phyloP scores from a whole-genome alignment of 495 filamentous ascomycete genomes.

The Neohortaea acidophila region DNA sequence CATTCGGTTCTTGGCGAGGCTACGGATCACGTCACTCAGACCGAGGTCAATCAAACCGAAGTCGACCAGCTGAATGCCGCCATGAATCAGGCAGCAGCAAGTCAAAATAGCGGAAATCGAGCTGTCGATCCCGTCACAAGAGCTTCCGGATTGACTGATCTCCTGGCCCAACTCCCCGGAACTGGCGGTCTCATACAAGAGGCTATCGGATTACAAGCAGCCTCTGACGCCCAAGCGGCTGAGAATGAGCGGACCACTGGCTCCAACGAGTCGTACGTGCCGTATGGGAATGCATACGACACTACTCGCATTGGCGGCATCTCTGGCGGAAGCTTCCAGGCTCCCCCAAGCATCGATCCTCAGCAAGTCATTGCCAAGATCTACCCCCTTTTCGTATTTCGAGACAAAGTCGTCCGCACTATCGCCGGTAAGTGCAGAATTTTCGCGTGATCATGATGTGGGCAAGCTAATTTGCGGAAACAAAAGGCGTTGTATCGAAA shows the following conservation, averaged over 20 bases:
- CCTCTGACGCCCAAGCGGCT: constrained; percentile 56
- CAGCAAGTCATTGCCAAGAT: constrained; percentile 67
- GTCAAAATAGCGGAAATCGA: constrained; percentile 4
- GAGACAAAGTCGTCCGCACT: constrained; percentile 76
- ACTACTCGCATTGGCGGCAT: constrained; percentile 15
- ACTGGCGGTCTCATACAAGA: constrained; percentile 62
- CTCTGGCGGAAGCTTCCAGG: constrained; percentile 25
- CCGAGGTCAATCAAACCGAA: constrained; percentile 76
- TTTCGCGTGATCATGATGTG: too few species aligned
- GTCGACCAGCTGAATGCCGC: constrained; percentile 75
- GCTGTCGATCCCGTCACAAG: constrained; percentile 29
- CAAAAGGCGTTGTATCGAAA: constrained; percentile 78
- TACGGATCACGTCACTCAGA: constrained; percentile 88
- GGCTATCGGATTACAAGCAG: constrained; percentile 57
- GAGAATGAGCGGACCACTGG: constrained; percentile 14
- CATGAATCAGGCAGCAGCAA: constrained; percentile 34
- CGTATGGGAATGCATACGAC: constrained; percentile 20
- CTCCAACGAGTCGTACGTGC: constrained; percentile 6
- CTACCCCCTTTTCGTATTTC: constrained; percentile 86
- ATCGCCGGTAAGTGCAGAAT: too few species aligned
- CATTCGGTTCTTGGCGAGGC: constrained; percentile 95
- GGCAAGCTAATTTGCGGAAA: too few species aligned
- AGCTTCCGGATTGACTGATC: constrained; percentile 44
- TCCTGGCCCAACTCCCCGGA: constrained; percentile 65
- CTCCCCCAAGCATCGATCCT: constrained; percentile 61